Evolutionary conservation across 129 eudicot genomes (phyloP), one percentile per base, ranked within the genome.

Genomic region (Flaveria linearis): DNA sequence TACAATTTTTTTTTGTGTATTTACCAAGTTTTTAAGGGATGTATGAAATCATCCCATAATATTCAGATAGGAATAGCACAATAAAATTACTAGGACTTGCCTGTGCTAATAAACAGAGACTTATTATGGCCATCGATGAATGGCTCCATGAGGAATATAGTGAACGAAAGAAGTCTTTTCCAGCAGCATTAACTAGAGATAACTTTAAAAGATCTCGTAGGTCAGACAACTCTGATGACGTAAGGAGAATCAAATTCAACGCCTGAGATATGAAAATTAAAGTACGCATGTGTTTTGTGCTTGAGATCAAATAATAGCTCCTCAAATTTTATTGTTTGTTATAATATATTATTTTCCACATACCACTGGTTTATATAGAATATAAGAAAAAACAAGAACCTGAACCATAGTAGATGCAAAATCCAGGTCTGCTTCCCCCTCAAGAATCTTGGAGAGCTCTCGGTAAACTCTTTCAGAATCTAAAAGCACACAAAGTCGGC

Each of bases 91-190:
- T 33, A 69, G 66, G 56, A 46, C 83, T 74, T 84, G 81, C 97
- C 97, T 93, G 98, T 78, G 98, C 91, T 81, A 93, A 87, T 65
- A 93, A 86, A 82, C 98, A 93, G 73, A 93, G 93, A 78, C 98
- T 90, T 65, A 93, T 90, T 17, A 87, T 90, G 76, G 98, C 96
- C 97, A 88, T 90, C 26, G 98, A 85, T 64, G 98, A 93, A 87
- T 93, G 98, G 77, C 92, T 87, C 98, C 98, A 90, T 45, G 98
- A 93, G 33, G 96, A 81, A 80, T 93, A 93, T 39, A 93, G 86
- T 45, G 98, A 80, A 82, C 85, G 93, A 81, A 88, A 87, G 61
- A 90, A 87, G 86, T 88, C 86, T 74, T 84, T 90, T 72, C 93
- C 98, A 80, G 86, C 86, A 56, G 82, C 86, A 77, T 84, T 82